Conservation (phyloP, 257 asterid genomes). For the Nicotiana paniculata region DNA sequence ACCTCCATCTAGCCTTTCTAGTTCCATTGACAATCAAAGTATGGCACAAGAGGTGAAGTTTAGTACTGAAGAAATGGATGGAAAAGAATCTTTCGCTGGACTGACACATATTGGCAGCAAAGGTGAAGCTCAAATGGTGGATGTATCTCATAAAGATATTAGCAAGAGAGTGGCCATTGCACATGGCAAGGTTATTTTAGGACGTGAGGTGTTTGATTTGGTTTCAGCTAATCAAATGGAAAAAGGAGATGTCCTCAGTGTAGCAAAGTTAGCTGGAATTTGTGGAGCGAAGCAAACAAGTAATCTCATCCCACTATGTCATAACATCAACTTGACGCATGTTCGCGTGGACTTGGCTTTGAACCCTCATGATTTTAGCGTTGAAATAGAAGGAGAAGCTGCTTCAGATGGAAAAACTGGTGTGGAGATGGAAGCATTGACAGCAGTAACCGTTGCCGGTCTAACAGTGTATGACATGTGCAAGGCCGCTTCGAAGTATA, state of each 20-base stretch:
- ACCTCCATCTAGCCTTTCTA: conserved; percentile 45
- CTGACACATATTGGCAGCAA: conserved; percentile 54
- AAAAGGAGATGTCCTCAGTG: conserved; percentile 79
- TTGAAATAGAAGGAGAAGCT: conserved; percentile 41
- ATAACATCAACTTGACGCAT: conserved; percentile 54
- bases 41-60: conserved; percentile 26
- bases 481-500: conserved; percentile 77
- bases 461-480: conserved; percentile 88
- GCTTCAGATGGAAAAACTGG: conserved; percentile 44
- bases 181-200: conserved; percentile 68
- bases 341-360: conserved; percentile 47
- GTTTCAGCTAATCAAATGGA: conserved; percentile 71
- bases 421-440: conserved; percentile 91
- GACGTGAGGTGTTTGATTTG: conserved; percentile 54
- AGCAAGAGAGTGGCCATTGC: conserved; percentile 69
- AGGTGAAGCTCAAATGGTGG: conserved; percentile 86
- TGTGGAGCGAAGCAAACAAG: conserved; percentile 77
- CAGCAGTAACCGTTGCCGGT: conserved; percentile 70
- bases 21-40: conserved; percentile 33
- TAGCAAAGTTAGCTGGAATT: conserved; percentile 73
- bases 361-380: conserved; percentile 45
- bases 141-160: conserved; percentile 55
- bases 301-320: conserved; percentile 79
- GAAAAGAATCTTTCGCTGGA: conserved; percentile 18
- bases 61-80: conserved; percentile 1